These are phyloP conservation scores for Pezicula carpinea DNA, from an alignment of 2,329 filamentous ascomycete species.

Conservation along the genomic window DNA sequence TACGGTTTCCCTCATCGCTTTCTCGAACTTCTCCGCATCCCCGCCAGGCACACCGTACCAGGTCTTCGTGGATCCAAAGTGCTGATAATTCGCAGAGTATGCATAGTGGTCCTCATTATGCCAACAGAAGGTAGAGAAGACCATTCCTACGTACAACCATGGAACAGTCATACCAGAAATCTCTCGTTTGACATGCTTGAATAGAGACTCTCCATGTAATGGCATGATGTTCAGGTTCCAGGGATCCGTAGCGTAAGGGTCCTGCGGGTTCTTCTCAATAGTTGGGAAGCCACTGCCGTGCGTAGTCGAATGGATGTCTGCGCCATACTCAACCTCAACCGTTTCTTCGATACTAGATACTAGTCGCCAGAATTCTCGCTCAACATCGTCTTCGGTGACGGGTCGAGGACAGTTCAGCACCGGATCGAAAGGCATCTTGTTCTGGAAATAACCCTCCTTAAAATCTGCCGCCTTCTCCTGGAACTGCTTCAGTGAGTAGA, in stretches of 20 bases:
- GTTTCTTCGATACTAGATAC: slow-evolving; percentile 93
- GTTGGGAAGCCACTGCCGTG: slow-evolving; percentile 97
- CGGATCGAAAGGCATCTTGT: slow-evolving; percentile 83
- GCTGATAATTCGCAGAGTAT: slow-evolving; percentile 97
- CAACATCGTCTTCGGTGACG: slow-evolving; percentile 91
- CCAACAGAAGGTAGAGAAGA: slow-evolving; percentile 99
- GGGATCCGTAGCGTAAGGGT: slow-evolving; percentile 81
- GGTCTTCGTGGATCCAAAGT: slow-evolving; percentile 96
- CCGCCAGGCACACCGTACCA: slow-evolving; percentile 98
- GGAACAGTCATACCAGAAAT: slow-evolving; percentile 99
- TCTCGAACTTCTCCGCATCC: slow-evolving; percentile 91
- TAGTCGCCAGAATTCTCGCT: slow-evolving; percentile 93
- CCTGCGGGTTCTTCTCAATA: slow-evolving; percentile 81
- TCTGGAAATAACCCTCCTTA: slow-evolving; percentile 89
- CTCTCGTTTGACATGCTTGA: slow-evolving; percentile 95
- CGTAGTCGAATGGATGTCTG: slow-evolving; percentile 96
- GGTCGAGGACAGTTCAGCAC: slow-evolving; percentile 74
- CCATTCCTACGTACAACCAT: slow-evolving; percentile 99
- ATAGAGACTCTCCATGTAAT: slow-evolving; percentile 84
- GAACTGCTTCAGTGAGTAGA: slow-evolving; percentile 93
- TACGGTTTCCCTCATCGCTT: slow-evolving; percentile 90
- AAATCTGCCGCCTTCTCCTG: slow-evolving; percentile 95
- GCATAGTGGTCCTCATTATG: slow-evolving; percentile 98
- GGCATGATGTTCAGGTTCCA: slow-evolving; percentile 97
- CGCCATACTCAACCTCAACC: slow-evolving; percentile 96